Base-by-base conservation (phyloP, 148 eudicot genomes). In the Spergularia marina region DNA sequence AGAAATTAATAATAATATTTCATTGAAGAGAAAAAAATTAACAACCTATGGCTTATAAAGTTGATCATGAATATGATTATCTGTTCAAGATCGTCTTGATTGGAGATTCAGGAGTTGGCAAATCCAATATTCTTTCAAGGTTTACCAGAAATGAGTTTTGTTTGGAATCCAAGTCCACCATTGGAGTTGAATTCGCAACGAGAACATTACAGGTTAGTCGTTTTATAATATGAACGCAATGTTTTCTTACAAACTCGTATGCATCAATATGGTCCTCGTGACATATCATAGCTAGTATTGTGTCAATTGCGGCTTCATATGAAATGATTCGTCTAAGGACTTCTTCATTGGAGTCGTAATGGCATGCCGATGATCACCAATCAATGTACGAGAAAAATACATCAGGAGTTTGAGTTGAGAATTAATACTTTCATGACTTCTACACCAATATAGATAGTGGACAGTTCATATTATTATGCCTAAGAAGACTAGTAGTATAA, bases 51-150 rank as follows among this genome's bases (percentile, higher is more conserved):
- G 87, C 96, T 10, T 86, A 90, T 68, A 88, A 82, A 82, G 89
- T 88, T 76, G 89, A 90, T 84, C 84, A 91, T 51, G 96, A 87
- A 64, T 91, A 91, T 53, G 92, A 89, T 84, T 91, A 91, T 72
- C 77, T 91, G 18, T 91, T 90, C 85, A 90, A 90, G 82, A 88
- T 90, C 15, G 94, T 90, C 16, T 82, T 90, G 75, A 90, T 90
- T 64, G 91, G 94, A 53, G 94, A 90, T 76, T 90, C 91, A 1
- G 94, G 91, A 13, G 94, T 90, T 39, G 92, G 95, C 44, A 90
- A 90, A 85, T 90, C 95, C 14, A 90, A 90, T 62, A 87, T 90
- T 44, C 85, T 90, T 59, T 86, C 95, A 12, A 88, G 95, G 67
- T 90, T 90, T 79, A 88, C 95, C 13, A 71, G 95, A 57, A 85